Evolutionary conservation across 768 basidiomycete species (phyloP).

Genomic region (Nevesoporus exiguus): DNA sequence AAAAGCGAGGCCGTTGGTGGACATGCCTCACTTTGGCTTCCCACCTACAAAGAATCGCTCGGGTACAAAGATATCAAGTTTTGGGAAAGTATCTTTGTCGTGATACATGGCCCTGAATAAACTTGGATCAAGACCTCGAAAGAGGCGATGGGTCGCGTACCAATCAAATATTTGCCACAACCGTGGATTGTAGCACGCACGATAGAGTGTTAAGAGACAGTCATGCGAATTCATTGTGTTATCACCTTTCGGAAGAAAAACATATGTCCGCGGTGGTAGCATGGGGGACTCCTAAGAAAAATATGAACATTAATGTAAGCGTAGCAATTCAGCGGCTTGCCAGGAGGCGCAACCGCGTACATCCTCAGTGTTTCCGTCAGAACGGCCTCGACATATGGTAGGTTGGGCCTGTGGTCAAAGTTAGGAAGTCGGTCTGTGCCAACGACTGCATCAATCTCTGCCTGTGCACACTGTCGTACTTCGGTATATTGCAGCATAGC

Average conservation of each 20-base stretch:
- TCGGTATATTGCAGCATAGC: slow-evolving; percentile 31
- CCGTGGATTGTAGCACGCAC: slow-evolving; percentile 10
- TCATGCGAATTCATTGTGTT: background rate
- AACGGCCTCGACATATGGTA: background rate
- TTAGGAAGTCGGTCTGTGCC: background rate
- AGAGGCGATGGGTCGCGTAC: background rate
- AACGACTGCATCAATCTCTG: background rate
- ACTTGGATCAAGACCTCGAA: background rate
- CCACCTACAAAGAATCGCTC: slow-evolving; percentile 29
- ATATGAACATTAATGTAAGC: background rate
- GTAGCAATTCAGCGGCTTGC: slow-evolving; percentile 4
- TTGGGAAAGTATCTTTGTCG: slow-evolving; percentile 10
- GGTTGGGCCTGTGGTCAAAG: background rate
- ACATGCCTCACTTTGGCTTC: background rate
- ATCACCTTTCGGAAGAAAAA: slow-evolving; percentile 1
- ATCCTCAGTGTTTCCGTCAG: background rate
- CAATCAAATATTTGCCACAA: slow-evolving; percentile 21
- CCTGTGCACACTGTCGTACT: slow-evolving; percentile 13
- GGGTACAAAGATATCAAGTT: slow-evolving; percentile 4
- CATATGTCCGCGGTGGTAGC: no score
- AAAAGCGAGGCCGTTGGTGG: background rate
- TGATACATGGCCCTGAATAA: slow-evolving; percentile 14
- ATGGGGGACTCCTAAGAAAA: slow-evolving; percentile 15
- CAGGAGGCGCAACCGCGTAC: slow-evolving; percentile 1
- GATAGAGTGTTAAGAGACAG: background rate